Conservation (phyloP, 805 yeast species). For the Blastobotrys chiropterorum region DNA sequence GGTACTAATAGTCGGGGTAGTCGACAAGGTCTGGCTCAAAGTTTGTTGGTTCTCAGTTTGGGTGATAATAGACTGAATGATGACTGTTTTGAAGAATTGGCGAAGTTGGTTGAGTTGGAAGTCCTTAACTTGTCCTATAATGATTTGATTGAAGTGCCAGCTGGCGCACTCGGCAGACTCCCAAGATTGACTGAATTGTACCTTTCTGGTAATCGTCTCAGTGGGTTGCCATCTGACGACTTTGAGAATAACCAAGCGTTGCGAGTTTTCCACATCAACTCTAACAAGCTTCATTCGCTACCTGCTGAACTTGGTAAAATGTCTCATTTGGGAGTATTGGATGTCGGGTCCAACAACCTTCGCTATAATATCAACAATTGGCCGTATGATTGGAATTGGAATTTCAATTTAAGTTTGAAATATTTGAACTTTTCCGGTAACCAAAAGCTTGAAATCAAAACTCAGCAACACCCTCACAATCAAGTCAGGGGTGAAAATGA, state of each 20-base stretch:
- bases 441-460: slow-evolving; percentile 82
- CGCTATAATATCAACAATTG: slow-evolving; percentile 90
- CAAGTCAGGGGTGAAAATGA: slow-evolving; percentile 13
- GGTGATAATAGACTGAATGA: slow-evolving; percentile 84
- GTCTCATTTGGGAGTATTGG: slow-evolving; percentile 58
- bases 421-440: slow-evolving; percentile 91
- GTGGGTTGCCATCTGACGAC: slow-evolving; percentile 81
- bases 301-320: slow-evolving; percentile 84
- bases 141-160: slow-evolving; percentile 73
- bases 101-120: slow-evolving; percentile 51
- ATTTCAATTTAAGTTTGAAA: slow-evolving; percentile 64
- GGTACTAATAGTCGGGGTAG: slow-evolving; percentile 4
- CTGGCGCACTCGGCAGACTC: slow-evolving; percentile 58
- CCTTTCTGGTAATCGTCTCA: slow-evolving; percentile 75
- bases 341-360: slow-evolving; percentile 84
- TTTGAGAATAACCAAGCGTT: slow-evolving; percentile 56
- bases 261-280: slow-evolving; percentile 62
- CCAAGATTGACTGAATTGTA: slow-evolving; percentile 56
- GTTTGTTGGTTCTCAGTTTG: slow-evolving; percentile 52
- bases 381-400: slow-evolving; percentile 99
- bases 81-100: slow-evolving; percentile 62
- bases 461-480: slow-evolving; percentile 37
- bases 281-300: slow-evolving; percentile 75
- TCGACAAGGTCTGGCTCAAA: slow-evolving; percentile 36
- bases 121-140: slow-evolving; percentile 77